Base-by-base conservation (phyloP, 1,284 basidiomycete species). In the Boletus sp. region DNA sequence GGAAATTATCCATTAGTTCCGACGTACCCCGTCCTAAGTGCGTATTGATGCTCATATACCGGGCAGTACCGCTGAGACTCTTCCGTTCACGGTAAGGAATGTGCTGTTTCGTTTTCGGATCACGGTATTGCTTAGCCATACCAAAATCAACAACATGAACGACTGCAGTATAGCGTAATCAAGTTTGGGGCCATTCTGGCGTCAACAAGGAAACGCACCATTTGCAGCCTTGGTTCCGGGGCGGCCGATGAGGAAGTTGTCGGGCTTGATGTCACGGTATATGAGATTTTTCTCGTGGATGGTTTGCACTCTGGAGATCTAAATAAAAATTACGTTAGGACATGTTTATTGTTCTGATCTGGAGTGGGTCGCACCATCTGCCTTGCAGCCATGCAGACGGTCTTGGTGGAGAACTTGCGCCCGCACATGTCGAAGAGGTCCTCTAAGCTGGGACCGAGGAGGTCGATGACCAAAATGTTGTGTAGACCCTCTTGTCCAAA, bases 41-140 rank as follows among this genome's bases (percentile, higher is more conserved):
- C 32, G 95, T 98, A 72, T 98, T 98, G 78, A 99, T 97, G 46
- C 92, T 95, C 77, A 96, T 98, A 77, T 98, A 98, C 46, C 94
- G 89, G 35, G 95, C 95, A 29, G 95, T 99, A 34, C 95, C 96
- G 26, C 93, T 96, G 39, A 98, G 75, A 57, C 93, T 96, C 79
- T 98, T 99, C 73, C 95, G 93, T 76, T 99, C 95, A 57, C 95
- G 84, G 76, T 99, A 99, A 44, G 94, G 95, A 57, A 99, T 98
- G 72, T 99, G 95, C 43, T 91, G 80, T 72, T 95, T 95, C 22
- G 94, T 95, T 75, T 95, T 96, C 13, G 95, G 94, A 71, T 99
- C 95, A 46, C 95, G 88, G 72, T 97, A 99, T 72, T 98, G 94
- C 72, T 99, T 99, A 47, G 95, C 94, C 78, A 99, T 91, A 59